Percentiles rank a stretch among this genome's conserved stretches.
phyloP scores from a whole-genome alignment of 306 rosid genomes.

The Aeschynomene evenia region DNA sequence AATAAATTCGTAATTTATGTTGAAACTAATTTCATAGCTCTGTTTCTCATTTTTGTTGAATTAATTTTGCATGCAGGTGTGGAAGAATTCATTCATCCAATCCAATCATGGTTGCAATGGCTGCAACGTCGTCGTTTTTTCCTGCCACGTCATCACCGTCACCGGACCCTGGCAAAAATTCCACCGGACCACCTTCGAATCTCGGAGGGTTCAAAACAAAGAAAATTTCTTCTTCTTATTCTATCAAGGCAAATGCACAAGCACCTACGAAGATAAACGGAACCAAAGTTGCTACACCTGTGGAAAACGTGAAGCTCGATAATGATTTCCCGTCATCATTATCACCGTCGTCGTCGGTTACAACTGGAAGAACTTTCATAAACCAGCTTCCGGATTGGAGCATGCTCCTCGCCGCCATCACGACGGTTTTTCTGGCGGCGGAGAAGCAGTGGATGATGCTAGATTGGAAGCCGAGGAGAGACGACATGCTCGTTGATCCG shows the following conservation, averaged over 20 bases:
- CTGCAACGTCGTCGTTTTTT: conserved; percentile 64
- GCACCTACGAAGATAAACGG: conserved; percentile 76
- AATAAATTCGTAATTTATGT: not conserved
- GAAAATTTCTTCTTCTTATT: conserved; percentile 43
- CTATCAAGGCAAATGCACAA: conserved; percentile 79
- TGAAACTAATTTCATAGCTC: not conserved
- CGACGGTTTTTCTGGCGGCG: conserved; percentile 87
- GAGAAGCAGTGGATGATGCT: conserved; percentile 99
- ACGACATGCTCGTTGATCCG: conserved; percentile 74
- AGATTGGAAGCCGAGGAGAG: conserved; percentile 93
- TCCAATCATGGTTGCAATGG: conserved; percentile 81
- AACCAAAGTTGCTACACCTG: conserved; percentile 43
- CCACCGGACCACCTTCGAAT: conserved; percentile 37
- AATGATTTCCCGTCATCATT: conserved; percentile 54
- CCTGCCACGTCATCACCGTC: conserved; percentile 58
- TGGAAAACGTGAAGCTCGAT: conserved; percentile 49
- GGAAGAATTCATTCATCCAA: not conserved
- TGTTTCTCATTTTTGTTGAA: not conserved
- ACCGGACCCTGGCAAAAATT: conserved; percentile 37
- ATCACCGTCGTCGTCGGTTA: conserved; percentile 31
- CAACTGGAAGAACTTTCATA: conserved; percentile 76
- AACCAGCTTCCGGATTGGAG: conserved; percentile 98
- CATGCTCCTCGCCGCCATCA: conserved; percentile 96
- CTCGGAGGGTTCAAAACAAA: conserved; percentile 56
- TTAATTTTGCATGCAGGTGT: conserved; percentile 21